Evolutionary conservation across 176 grass and related monocot genomes (phyloP).

Genomic region (Aegilops longissima): DNA sequence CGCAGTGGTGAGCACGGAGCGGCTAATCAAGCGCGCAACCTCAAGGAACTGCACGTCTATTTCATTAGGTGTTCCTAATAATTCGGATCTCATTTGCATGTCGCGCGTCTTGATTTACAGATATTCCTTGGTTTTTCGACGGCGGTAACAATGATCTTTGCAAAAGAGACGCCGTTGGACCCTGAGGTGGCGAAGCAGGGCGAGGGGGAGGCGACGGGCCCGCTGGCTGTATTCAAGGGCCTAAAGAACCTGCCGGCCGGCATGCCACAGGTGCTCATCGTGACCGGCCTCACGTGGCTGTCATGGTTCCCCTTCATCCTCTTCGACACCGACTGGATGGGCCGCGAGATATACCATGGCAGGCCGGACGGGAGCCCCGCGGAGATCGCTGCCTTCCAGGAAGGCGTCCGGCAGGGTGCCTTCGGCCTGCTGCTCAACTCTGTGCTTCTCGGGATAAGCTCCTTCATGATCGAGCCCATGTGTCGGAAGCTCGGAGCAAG

Average conservation of each 20-base stretch:
- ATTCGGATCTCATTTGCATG: not conserved
- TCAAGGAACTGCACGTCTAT: not conserved
- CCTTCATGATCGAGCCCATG: conserved; percentile 75
- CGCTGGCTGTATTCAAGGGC: conserved; percentile 43
- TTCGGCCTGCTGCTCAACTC: conserved; percentile 82
- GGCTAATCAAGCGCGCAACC: not conserved
- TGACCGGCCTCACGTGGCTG: conserved; percentile 80
- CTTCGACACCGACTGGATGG: conserved; percentile 98
- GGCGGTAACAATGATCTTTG: conserved; percentile 54
- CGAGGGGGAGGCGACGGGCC: conserved; percentile 24
- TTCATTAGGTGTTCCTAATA: not conserved
- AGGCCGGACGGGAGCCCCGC: conserved; percentile 36
- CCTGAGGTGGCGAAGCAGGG: not conserved
- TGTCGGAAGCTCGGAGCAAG: conserved; percentile 52
- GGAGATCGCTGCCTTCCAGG: conserved; percentile 48
- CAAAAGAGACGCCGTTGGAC: conserved; percentile 53
- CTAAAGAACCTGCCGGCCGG: conserved; percentile 71
- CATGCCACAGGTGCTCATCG: conserved; percentile 71
- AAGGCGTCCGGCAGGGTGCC: conserved; percentile 71
- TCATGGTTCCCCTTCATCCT: conserved; percentile 93
- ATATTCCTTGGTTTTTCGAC: conserved; percentile 48
- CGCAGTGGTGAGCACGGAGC: conserved; percentile 48
- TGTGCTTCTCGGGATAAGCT: conserved; percentile 59
- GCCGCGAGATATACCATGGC: conserved; percentile 89
- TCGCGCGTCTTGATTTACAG: conserved; percentile 10